A percentile compares a stretch with the other conserved stretches of the same genome.
phyloP scores from a whole-genome alignment of 805 yeast species.

The Hanseniaspora taiwanica region DNA sequence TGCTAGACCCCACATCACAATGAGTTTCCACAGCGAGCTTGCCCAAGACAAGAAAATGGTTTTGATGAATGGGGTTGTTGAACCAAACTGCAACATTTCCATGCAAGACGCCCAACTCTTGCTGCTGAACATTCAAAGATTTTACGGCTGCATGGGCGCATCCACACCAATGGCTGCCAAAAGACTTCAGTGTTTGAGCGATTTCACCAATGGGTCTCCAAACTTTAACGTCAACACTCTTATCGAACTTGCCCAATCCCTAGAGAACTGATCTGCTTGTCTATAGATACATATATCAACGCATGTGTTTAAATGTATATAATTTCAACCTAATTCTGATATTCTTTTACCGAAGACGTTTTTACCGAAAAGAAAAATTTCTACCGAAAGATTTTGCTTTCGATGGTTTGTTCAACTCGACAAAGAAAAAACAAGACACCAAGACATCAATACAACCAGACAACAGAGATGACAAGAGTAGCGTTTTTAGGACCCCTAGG shows the following conservation, averaged over 20 bases:
- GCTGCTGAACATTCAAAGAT: slow-evolving; percentile 63
- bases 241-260: slow-evolving; percentile 58
- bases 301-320: no score
- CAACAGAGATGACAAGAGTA: slow-evolving; percentile 25
- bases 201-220: slow-evolving; percentile 57
- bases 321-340: no score
- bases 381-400: no score
- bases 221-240: slow-evolving; percentile 56
- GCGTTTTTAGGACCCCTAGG: slow-evolving; percentile 85
- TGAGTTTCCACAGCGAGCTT: slow-evolving; percentile 76
- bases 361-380: no score
- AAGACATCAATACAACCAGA: no score
- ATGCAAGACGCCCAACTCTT: slow-evolving; percentile 68
- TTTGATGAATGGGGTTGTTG: slow-evolving; percentile 78
- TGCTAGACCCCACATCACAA: slow-evolving; percentile 90
- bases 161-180: slow-evolving; percentile 30
- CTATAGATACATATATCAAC: no score
- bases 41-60: slow-evolving; percentile 45
- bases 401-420: neutral
- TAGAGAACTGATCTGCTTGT: slow-evolving; percentile 35
- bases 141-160: slow-evolving; percentile 55
- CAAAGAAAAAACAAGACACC: neutral
- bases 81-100: slow-evolving; percentile 52
- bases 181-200: slow-evolving; percentile 44
- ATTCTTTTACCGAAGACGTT: no score